Evolutionary conservation across 257 asterid species (phyloP), one percentile per base, ranked within the genome.

Genomic region (Nicotiana undulata): DNA sequence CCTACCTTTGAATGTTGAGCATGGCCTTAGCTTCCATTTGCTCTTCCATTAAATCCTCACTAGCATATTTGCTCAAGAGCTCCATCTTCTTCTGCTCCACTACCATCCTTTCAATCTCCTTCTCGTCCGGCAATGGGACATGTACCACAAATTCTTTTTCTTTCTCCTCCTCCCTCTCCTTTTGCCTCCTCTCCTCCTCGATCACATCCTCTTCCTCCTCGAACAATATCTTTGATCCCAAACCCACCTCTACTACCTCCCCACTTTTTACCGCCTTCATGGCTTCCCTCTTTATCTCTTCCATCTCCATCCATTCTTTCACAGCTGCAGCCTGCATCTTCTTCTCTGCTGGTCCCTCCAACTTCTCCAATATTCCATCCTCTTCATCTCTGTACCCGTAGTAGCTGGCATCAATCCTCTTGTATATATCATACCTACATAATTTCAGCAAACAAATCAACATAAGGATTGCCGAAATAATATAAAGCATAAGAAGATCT

Each of bases 301-400:
- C 93, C 90, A 90, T 88, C 82, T 88, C 92, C 88, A 83, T 84
- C 99, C 99, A 93, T 37, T 92, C 98, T 37, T 81, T 90, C 82
- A 88, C 29, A 74, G 98, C 92, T 18, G 90, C 88, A 81, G 92
- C 90, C 88, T 97, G 88, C 93, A 93, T 91, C 83, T 65, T 88
- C 83, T 85, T 56, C 91, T 92, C 93, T 15, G 98, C 94, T 46
- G 97, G 94, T 37, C 91, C 94, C 91, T 95, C 98, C 75, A 95
- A 77, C 85, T 89, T 93, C 82, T 85, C 91, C 61, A 95, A 79
- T 82, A 95, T 88, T 52, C 98, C 99, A 82, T 93, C 98, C 89
- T 95, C 99, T 24, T 95, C 99, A 85, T 95, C 99, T 79, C 99
- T 87, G 82, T 93, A 93, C 34, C 99, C 99, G 22, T 93, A 95